Percentiles rank a stretch among this genome's conserved stretches.
phyloP scores from a whole-genome alignment of 176 grass and related monocot genomes.

The Otatea glauca region DNA sequence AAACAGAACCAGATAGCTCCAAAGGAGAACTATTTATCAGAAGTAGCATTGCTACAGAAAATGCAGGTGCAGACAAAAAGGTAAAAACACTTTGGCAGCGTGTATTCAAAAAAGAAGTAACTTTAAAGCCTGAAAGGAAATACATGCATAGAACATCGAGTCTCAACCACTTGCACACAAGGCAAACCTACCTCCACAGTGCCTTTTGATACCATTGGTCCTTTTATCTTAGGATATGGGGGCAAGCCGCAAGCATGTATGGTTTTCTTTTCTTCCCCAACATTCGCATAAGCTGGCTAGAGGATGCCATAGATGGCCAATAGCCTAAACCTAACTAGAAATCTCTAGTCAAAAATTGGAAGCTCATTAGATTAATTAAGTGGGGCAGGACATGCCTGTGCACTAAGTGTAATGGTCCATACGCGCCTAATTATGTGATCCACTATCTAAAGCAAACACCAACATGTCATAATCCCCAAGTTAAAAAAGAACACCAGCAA shows the following conservation, averaged over 20 bases:
- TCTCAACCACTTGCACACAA: conserved; percentile 6
- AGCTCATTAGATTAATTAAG: conserved; percentile 29
- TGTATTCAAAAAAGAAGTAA: neutral
- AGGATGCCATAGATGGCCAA: conserved; percentile 6
- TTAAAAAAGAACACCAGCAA: neutral
- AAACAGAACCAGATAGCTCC: neutral
- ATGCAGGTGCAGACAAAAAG: conserved; percentile 30
- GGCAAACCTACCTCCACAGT: conserved; percentile 29
- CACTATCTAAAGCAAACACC: conserved; percentile 55
- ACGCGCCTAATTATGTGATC: conserved; percentile 48
- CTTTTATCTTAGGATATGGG: conserved; percentile 8
- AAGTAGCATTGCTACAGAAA: neutral
- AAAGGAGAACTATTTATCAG: neutral
- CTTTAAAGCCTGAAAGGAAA: neutral
- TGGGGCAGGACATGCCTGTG: conserved; percentile 7
- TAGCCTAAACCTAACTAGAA: conserved; percentile 33
- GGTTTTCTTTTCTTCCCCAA: conserved; percentile 19
- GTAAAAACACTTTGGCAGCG: conserved; percentile 11
- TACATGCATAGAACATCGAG: conserved; percentile 26
- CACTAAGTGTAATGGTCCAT: conserved; percentile 47
- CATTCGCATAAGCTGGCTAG: neutral
- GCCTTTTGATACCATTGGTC: neutral
- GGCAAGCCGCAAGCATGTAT: neutral
- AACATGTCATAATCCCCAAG: conserved; percentile 9
- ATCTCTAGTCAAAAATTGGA: conserved; percentile 42